Evolutionary conservation across 179 eudicot genomes (phyloP).

Genomic region (Sideroxylon spinosum): DNA sequence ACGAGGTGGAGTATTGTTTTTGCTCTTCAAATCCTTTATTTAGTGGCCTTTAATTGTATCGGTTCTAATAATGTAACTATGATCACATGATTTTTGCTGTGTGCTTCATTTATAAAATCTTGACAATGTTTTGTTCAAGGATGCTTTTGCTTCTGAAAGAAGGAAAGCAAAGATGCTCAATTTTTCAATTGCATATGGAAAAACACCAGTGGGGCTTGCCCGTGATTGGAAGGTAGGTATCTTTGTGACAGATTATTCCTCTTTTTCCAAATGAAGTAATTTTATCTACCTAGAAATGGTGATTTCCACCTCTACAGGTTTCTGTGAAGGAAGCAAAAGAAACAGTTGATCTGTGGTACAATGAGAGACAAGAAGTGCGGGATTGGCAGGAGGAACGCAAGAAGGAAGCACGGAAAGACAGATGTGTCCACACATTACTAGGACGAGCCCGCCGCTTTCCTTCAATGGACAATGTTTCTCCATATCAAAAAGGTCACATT

Average conservation of each 20-base stretch:
- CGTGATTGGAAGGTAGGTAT: constrained; percentile 99
- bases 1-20: neutral
- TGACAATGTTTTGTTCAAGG: constrained; percentile 40
- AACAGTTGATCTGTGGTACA: constrained; percentile 89
- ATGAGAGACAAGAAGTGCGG: constrained; percentile 74
- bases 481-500: constrained; percentile 58
- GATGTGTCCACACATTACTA: constrained; percentile 67
- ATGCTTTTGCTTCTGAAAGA: constrained; percentile 92
- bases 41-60: neutral
- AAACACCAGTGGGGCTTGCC: constrained; percentile 83
- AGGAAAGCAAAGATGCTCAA: constrained; percentile 99
- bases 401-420: constrained; percentile 45
- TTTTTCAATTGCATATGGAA: constrained; percentile 97
- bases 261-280: neutral
- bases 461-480: constrained; percentile 36
- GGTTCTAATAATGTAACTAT: neutral
- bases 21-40: neutral
- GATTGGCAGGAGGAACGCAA: constrained; percentile 75
- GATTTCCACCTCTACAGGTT: constrained; percentile 41
- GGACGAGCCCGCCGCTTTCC: constrained; percentile 92
- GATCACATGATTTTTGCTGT: neutral
- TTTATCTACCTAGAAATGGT: neutral
- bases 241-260: neutral
- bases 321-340: constrained; percentile 82
- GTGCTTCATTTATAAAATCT: neutral